A percentile compares a stretch with the other conserved stretches of the same genome.
phyloP scores from a whole-genome alignment of 768 basidiomycete genomes.

The Cantharellus anzutake region DNA sequence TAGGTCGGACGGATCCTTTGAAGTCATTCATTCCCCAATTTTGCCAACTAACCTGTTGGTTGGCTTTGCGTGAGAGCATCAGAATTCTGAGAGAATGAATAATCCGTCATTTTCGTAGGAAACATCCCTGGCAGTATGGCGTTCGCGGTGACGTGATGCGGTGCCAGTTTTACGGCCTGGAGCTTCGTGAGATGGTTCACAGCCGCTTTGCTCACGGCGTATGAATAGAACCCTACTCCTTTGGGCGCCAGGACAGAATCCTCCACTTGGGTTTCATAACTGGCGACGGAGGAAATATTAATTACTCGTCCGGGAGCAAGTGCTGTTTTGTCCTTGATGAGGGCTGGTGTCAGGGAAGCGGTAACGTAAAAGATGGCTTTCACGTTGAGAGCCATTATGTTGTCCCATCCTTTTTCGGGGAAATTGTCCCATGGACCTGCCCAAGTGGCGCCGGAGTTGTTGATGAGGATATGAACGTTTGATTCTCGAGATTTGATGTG shows the following conservation, averaged over 20 bases:
- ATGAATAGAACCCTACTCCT: slow-evolving; percentile 44
- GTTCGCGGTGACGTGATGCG: slow-evolving; percentile 69
- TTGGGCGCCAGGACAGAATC: slow-evolving; percentile 26
- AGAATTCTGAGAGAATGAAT: slow-evolving; percentile 39
- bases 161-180: slow-evolving; percentile 45
- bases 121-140: slow-evolving; percentile 70
- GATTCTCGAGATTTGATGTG: slow-evolving; percentile 49
- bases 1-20: no score
- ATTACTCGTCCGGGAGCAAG: slow-evolving; percentile 56
- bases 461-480: slow-evolving; percentile 66
- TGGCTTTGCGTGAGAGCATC: slow-evolving; percentile 29
- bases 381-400: slow-evolving; percentile 11
- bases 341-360: slow-evolving; percentile 31
- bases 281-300: slow-evolving; percentile 60
- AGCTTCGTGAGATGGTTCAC: slow-evolving; percentile 64
- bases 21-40: no score
- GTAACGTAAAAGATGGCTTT: not conserved
- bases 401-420: slow-evolving; percentile 78
- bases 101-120: slow-evolving; percentile 74
- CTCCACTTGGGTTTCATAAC: slow-evolving; percentile 34
- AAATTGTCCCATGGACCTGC: slow-evolving; percentile 49
- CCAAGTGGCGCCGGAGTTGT: slow-evolving; percentile 71
- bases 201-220: slow-evolving; percentile 13
- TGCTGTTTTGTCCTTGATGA: slow-evolving; percentile 44
- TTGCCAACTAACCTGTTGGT: slow-evolving; percentile 36